Evolutionary conservation across 2,329 filamentous ascomycete species (phyloP).

Genomic region (Anthostomella pinea): DNA sequence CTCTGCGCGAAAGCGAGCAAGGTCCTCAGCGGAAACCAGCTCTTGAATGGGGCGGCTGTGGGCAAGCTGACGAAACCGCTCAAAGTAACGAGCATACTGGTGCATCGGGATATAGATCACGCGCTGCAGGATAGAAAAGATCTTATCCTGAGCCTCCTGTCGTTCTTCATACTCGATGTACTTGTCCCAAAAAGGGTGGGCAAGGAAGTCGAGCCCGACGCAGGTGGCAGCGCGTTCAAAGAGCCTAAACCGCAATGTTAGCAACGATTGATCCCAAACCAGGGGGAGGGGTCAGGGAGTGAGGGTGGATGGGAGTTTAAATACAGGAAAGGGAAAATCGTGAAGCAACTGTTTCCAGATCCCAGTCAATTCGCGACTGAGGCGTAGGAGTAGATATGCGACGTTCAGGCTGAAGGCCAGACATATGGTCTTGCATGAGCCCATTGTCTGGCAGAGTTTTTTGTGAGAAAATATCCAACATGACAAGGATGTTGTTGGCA

Average conservation of each 20-base stretch:
- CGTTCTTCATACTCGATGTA: constrained; percentile 97
- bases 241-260: constrained; percentile 58
- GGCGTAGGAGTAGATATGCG: constrained; percentile 35
- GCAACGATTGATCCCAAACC: constrained; percentile 17
- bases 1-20: constrained; percentile 69
- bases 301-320: constrained; percentile 51
- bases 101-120: constrained; percentile 91
- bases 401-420: constrained; percentile 40
- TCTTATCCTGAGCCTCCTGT: constrained; percentile 76
- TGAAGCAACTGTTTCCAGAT: constrained; percentile 51
- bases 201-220: constrained; percentile 89
- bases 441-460: constrained; percentile 62
- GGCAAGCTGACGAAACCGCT: constrained; percentile 78
- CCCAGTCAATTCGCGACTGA: constrained; percentile 38
- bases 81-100: constrained; percentile 92
- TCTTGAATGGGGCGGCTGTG: constrained; percentile 71
- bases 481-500: constrained; percentile 57
- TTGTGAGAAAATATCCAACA: constrained; percentile 64
- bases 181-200: constrained; percentile 98
- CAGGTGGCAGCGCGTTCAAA: constrained; percentile 85
- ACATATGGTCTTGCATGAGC: constrained; percentile 38
- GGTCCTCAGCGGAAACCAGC: constrained; percentile 64
- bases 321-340: constrained; percentile 59
- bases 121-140: constrained; percentile 79
- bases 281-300: constrained; percentile 23